Conservation (phyloP, 2,329 filamentous ascomycete genomes). For the Epichloe sibirici region DNA sequence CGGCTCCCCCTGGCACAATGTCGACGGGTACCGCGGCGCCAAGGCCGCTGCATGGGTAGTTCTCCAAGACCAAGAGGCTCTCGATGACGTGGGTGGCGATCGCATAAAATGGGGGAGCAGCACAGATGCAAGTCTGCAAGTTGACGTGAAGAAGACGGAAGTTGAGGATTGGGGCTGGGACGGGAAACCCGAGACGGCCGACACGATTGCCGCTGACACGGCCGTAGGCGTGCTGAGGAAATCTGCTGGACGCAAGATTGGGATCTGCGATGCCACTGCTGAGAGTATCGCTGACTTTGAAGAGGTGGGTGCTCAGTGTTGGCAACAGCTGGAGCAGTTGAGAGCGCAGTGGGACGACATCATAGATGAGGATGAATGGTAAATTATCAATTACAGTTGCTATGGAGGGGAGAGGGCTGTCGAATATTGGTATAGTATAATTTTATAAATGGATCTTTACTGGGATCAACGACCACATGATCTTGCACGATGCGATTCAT, state of each 20-base stretch:
- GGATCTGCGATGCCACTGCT: constrained; percentile 44
- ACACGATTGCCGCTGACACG: constrained; percentile 29
- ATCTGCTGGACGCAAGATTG: constrained; percentile 46
- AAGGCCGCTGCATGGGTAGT: constrained; percentile 67
- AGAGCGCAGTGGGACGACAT: constrained; percentile 51
- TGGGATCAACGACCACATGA: too few species aligned
- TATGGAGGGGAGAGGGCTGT: too few species aligned
- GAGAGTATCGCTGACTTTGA: constrained; percentile 52
- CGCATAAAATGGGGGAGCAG: constrained; percentile 74
- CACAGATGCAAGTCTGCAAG: constrained; percentile 44
- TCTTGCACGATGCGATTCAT: too few species aligned
- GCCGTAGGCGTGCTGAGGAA: constrained; percentile 35
- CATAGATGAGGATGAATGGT: constrained; percentile 5
- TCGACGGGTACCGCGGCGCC: constrained; percentile 66
- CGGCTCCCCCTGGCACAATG: constrained; percentile 76
- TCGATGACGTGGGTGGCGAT: constrained; percentile 44
- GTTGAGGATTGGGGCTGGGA: constrained; percentile 76
- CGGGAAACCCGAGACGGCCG: constrained; percentile 39
- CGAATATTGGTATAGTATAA: too few species aligned
- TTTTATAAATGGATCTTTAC: too few species aligned
- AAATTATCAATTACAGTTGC: not conserved
- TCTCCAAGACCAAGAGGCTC: constrained; percentile 49
- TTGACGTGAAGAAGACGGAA: constrained; percentile 62
- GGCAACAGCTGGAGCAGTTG: constrained; percentile 62
- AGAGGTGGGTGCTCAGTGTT: constrained; percentile 45